Evolutionary conservation across 2,329 filamentous ascomycete genomes (phyloP), one percentile per base, ranked within the genome.

Genomic region (Cercospora zeina): DNA sequence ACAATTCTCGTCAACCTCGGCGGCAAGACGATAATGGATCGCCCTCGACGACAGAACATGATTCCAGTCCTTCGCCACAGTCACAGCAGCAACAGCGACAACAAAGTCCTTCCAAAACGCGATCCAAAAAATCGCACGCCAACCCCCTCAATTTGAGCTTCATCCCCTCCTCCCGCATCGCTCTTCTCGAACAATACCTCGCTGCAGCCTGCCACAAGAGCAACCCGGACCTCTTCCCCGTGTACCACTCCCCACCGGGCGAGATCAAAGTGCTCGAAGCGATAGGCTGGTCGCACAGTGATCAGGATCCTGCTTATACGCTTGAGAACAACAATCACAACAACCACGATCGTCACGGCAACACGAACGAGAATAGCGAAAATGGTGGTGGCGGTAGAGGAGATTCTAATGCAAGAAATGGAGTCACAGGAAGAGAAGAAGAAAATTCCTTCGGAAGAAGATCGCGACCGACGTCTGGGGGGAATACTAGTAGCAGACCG

Each of bases 271-370:
- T 78, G 4, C 65, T 80, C 14, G 71, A 77, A 33, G 77, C 77
- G 0, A 78, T 80, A 47, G 79, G 78, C 0, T 81, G 79, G 78
- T 68, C 67, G 4, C 77, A 78, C 2, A 75, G 69, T 56, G 67
- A 71, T 33, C 68, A 71, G n/a, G 68, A 63, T 45, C 72, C 65
- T 6, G 68, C 49, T 10, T 39, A 57, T 4, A 42, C 21, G 1
- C 9, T 27, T 16, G 39, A 45, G 16, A 45, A 37, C 19, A 5
- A 16, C 10, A 21, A 45, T 14, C 2, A 1, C n/a, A 27, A 27
- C 24, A 27, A 2, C 36, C 14, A 39, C 36, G 6, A 27, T 27
- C 24, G 24, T 13, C 14, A 37, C 14, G 2, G n/a, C 24, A 27
- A 6, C 24, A 27, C 6, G 24, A 27, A 27, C 24, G 24, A 27